Evolutionary conservation across 2,329 filamentous ascomycete species (phyloP).

Genomic region (Colletotrichum lindemuthianum): DNA sequence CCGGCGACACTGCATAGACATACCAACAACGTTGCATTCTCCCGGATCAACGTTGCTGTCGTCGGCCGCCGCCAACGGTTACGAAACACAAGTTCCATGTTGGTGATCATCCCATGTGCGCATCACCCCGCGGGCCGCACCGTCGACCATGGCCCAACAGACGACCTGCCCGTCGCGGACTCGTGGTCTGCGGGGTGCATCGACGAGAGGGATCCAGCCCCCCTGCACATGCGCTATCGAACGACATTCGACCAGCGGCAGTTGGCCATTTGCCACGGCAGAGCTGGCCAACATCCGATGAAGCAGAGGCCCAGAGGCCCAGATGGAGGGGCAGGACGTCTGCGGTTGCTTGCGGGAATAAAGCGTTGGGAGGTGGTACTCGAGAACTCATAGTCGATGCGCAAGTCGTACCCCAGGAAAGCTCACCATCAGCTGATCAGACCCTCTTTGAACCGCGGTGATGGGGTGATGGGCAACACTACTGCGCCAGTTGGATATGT

Average conservation of each 20-base stretch:
- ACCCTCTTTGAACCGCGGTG: too few relatives aligned
- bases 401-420: not conserved
- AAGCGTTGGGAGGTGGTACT: not conserved
- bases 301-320: not conserved
- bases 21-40: slow-evolving; percentile 28
- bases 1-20: slow-evolving; percentile 3
- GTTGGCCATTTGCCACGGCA: slow-evolving; percentile 21
- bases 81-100: slow-evolving; percentile 4
- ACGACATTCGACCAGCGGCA: slow-evolving; percentile 13
- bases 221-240: slow-evolving; percentile 26
- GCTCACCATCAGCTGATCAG: too few relatives aligned
- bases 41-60: slow-evolving; percentile 14
- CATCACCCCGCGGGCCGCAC: slow-evolving; percentile 32
- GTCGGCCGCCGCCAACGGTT: not conserved
- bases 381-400: not conserved
- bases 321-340: slow-evolving; percentile 6
- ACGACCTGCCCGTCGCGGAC: slow-evolving; percentile 27
- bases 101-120: slow-evolving; percentile 17
- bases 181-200: slow-evolving; percentile 31
- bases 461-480: too few relatives aligned
- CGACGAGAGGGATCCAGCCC: slow-evolving; percentile 13
- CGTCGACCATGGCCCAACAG: not conserved
- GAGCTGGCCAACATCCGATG: not conserved
- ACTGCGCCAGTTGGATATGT: too few relatives aligned
- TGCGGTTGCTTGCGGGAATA: not conserved